Conservation (phyloP, 139 green algal genomes). For the Ostreobium quekettii region DNA sequence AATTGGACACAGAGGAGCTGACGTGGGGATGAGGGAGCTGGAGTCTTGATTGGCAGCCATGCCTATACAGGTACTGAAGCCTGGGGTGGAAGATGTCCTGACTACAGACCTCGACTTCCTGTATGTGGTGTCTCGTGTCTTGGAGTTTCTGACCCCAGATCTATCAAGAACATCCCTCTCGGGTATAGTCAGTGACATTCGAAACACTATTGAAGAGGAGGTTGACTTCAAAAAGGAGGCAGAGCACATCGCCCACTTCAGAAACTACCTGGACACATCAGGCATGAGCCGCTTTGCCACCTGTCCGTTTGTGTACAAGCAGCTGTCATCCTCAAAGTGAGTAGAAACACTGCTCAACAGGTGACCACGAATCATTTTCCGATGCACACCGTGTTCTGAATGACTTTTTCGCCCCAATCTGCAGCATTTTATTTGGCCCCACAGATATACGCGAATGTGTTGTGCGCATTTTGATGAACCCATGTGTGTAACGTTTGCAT, state of each 20-base stretch:
- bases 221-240: constrained; percentile 87
- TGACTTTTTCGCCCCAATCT: too few species aligned
- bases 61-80: constrained; percentile 78
- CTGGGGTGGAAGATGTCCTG: constrained; percentile 85
- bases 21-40: too few species aligned
- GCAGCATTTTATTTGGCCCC: too few species aligned
- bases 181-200: constrained; percentile 54
- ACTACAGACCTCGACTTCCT: constrained; percentile 84
- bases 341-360: constrained; percentile 8
- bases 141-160: constrained; percentile 83
- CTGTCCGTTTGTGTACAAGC: constrained; percentile 67
- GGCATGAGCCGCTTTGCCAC: constrained; percentile 57
- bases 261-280: constrained; percentile 55
- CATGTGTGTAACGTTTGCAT: too few species aligned
- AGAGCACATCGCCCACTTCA: constrained; percentile 65
- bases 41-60: too few species aligned
- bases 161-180: constrained; percentile 67
- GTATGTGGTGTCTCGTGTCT: constrained; percentile 47
- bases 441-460: background rate
- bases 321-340: constrained; percentile 57
- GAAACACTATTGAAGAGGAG: constrained; percentile 84
- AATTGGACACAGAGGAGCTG: too few species aligned
- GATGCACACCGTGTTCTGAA: too few species aligned
- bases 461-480: too few species aligned
- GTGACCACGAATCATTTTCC: too few species aligned